Evolutionary conservation across 306 rosid species (phyloP).

Genomic region (Trichosanthes cucumerina): DNA sequence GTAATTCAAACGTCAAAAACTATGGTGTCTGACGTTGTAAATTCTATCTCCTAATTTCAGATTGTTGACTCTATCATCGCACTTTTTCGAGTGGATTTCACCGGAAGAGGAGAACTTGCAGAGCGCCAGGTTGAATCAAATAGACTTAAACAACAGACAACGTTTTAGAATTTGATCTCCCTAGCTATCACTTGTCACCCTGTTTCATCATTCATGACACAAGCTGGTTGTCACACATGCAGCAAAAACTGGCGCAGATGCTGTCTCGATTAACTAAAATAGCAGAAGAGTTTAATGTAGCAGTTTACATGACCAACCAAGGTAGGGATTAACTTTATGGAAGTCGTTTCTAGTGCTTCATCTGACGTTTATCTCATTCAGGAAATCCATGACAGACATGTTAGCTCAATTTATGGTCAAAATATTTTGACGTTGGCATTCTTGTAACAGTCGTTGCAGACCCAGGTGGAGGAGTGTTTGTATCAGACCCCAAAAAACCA

Average conservation of each 20-base stretch:
- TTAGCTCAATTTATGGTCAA: neutral
- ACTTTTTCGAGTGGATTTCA: constrained; percentile 81
- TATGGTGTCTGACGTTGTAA: constrained; percentile 10
- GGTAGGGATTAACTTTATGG: constrained; percentile 27
- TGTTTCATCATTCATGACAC: constrained; percentile 17
- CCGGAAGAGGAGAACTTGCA: constrained; percentile 97
- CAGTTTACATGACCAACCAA: constrained; percentile 94
- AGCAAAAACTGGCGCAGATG: constrained; percentile 96
- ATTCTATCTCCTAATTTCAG: constrained; percentile 26
- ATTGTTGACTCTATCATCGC: constrained; percentile 89
- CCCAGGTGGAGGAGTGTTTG: constrained; percentile 89
- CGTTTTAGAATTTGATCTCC: neutral
- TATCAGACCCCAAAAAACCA: constrained; percentile 92
- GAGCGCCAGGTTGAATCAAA: constrained; percentile 71
- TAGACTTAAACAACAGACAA: neutral
- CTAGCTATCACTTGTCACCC: neutral
- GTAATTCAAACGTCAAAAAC: neutral
- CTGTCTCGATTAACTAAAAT: constrained; percentile 81
- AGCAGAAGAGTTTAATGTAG: constrained; percentile 89
- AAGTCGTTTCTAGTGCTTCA: neutral
- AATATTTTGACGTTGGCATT: neutral
- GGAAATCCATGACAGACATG: neutral
- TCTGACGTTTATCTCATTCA: neutral
- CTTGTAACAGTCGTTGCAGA: constrained; percentile 77
- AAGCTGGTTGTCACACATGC: constrained; percentile 21